Conservation (phyloP, 257 asterid genomes). For the Solanum virginianum region DNA sequence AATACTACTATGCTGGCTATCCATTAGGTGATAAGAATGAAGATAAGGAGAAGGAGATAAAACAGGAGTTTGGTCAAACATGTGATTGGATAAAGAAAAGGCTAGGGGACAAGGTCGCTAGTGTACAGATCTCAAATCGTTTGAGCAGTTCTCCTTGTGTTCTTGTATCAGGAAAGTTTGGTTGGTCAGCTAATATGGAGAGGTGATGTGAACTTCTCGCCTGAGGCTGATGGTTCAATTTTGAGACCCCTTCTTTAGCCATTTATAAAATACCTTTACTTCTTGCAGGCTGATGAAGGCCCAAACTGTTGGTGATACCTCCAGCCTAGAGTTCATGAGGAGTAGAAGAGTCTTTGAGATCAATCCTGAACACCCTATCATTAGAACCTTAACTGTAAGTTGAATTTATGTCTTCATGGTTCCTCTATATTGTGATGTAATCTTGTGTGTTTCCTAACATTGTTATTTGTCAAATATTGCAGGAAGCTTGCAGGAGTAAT, state of each 20-base stretch:
- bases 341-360: constrained; percentile 92
- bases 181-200: constrained; percentile 99
- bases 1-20: background rate
- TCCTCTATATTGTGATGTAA: background rate
- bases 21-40: constrained; percentile 79
- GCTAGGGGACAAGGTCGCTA: constrained; percentile 71
- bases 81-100: constrained; percentile 92
- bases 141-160: constrained; percentile 90
- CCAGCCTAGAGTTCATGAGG: constrained; percentile 75
- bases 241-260: background rate
- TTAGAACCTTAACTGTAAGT: constrained; percentile 63
- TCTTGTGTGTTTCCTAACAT: background rate
- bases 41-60: constrained; percentile 68
- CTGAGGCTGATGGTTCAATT: background rate
- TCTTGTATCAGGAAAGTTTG: constrained; percentile 95
- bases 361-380: constrained; percentile 86
- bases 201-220: constrained; percentile 25
- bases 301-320: constrained; percentile 63
- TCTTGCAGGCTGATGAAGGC: constrained; percentile 88
- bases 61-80: constrained; percentile 78
- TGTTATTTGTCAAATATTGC: constrained; percentile 6
- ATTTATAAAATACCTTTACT: constrained; percentile 1
- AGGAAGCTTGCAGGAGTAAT: constrained; percentile 67
- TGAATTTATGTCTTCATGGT: background rate
- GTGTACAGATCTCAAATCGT: constrained; percentile 89